Evolutionary conservation across 257 asterid species (phyloP).

Genomic region (Nyctanthes arbortristis): DNA sequence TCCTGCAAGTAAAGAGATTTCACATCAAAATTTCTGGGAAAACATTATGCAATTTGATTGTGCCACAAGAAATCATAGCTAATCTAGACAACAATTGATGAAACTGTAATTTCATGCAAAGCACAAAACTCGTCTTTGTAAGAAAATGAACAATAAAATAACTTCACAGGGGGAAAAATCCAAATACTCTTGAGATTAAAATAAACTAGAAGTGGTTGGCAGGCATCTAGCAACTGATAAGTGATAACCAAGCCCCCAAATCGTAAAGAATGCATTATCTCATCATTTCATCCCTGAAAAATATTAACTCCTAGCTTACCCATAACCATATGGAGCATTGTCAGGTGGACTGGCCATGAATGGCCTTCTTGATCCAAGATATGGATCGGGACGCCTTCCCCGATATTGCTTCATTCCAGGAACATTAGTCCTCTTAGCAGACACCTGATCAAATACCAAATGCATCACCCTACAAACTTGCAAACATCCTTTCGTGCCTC

Average conservation of each 20-base stretch:
- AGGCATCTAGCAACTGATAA: not conserved
- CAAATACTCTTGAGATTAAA: not conserved
- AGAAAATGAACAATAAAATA: too few relatives aligned
- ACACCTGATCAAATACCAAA: conserved; percentile 39
- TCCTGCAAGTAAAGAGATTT: conserved; percentile 40
- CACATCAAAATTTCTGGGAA: not conserved
- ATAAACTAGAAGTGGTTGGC: not conserved
- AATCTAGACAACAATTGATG: not conserved
- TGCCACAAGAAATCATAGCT: not conserved
- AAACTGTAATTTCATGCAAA: not conserved
- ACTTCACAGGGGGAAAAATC: not conserved
- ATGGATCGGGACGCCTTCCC: conserved; percentile 60
- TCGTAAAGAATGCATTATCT: not conserved
- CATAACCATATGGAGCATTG: conserved; percentile 53
- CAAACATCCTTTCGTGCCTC: conserved; percentile 19
- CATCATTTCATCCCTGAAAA: not conserved
- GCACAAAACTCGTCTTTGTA: not conserved
- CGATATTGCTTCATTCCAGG: conserved; percentile 66
- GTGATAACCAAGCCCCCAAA: not conserved
- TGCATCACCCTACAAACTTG: conserved; percentile 6
- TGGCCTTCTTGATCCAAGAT: conserved; percentile 51
- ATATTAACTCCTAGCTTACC: conserved; percentile 44
- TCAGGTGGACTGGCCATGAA: conserved; percentile 54
- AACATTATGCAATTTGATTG: not conserved
- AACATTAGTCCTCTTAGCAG: conserved; percentile 61